These are phyloP conservation scores for Silene coronaria DNA, from an alignment of 179 eudicot species.

Conservation along the genomic window DNA sequence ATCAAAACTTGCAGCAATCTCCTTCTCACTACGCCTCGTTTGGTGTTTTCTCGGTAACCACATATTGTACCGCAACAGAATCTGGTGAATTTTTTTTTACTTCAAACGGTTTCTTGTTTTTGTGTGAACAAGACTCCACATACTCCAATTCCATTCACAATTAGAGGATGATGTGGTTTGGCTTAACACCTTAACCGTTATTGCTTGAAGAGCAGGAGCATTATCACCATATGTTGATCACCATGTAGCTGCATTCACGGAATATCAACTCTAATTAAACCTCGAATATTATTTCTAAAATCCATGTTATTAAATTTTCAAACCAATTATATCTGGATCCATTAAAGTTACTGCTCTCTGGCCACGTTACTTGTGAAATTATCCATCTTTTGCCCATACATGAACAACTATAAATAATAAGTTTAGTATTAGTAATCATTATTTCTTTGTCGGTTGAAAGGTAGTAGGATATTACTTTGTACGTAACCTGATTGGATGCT, in stretches of 20 bases:
- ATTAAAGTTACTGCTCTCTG: background rate
- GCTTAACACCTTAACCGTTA: conserved; percentile 6
- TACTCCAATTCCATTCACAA: conserved; percentile 16
- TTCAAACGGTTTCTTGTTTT: conserved; percentile 10
- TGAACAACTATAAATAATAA: background rate
- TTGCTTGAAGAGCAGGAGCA: background rate
- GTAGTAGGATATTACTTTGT: no score
- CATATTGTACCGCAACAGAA: conserved; percentile 3
- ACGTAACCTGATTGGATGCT: background rate
- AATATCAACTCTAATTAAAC: background rate
- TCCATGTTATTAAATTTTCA: background rate
- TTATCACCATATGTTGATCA: conserved; percentile 4
- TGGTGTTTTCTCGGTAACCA: background rate
- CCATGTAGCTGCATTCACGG: background rate
- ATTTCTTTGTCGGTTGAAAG: no score
- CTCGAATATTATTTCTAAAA: background rate
- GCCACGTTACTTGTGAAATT: background rate
- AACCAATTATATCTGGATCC: background rate
- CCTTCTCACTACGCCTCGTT: background rate
- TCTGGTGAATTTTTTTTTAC: background rate
- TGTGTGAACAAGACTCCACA: conserved; percentile 13
- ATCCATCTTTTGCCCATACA: background rate
- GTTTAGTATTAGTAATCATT: background rate
- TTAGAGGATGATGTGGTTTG: conserved; percentile 13
- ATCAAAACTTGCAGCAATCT: background rate